These are phyloP conservation scores for Elongisporangium undulatum DNA, from an alignment of 352 stramenopile genomes.

Conservation along the genomic window DNA sequence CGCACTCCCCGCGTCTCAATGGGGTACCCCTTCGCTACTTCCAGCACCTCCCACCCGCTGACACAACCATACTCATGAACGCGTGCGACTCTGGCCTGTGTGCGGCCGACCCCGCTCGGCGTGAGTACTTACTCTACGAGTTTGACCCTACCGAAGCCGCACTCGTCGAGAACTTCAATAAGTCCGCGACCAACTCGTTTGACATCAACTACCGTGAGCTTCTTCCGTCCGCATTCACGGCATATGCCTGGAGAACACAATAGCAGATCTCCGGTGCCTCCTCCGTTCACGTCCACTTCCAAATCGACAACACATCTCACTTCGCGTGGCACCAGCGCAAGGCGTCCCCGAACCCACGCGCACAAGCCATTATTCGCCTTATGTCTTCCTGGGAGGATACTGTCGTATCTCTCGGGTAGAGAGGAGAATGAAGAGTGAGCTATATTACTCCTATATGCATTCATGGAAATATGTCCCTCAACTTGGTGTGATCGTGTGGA, in stretches of 20 bases:
- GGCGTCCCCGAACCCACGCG: constrained; percentile 2
- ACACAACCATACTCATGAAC: constrained; percentile 13
- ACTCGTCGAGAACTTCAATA: too few relatives aligned
- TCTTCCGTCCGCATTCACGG: constrained; percentile 3
- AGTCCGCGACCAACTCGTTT: too few relatives aligned
- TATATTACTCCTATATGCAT: too few relatives aligned
- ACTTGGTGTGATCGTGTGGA: too few relatives aligned
- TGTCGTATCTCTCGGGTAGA: too few relatives aligned
- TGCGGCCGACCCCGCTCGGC: background rate
- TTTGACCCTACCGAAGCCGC: too few relatives aligned
- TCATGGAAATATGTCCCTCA: too few relatives aligned
- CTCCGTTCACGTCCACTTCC: constrained; percentile 10
- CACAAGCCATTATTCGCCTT: constrained; percentile 3
- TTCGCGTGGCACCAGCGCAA: constrained; percentile 10
- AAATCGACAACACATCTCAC: constrained; percentile 16
- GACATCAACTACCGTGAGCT: constrained; percentile 24
- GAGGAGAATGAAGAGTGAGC: too few relatives aligned
- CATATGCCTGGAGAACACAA: background rate
- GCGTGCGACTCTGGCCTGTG: constrained; percentile 11
- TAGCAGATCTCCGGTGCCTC: background rate
- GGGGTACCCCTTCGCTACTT: constrained; percentile 10
- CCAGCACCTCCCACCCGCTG: background rate
- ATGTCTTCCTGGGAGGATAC: constrained; percentile 3
- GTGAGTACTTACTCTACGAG: constrained; percentile 2
- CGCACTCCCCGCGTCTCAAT: constrained; percentile 8